phyloP scores from a whole-genome alignment of 2,329 filamentous ascomycete genomes.

The Apiospora sp. region DNA sequence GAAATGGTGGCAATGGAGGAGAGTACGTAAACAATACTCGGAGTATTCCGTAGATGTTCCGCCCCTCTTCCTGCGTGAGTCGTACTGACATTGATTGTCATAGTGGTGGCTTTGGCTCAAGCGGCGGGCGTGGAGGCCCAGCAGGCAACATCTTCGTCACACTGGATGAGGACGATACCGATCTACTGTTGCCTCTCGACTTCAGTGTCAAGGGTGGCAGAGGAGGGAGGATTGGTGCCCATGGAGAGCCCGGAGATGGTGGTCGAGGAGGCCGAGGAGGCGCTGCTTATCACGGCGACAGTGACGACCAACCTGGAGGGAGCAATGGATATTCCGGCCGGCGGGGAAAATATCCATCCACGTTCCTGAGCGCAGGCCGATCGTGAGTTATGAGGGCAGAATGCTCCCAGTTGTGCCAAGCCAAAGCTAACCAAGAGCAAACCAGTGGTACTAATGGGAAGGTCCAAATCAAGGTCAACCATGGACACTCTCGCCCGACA shows the following conservation, averaged over 20 bases:
- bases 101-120: not conserved
- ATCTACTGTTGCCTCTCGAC: not conserved
- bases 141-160: not conserved
- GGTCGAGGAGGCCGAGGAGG: not conserved
- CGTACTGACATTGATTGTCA: not conserved
- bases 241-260: not conserved
- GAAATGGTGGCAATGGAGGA: not conserved
- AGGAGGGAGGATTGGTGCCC: not conserved
- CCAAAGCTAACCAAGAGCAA: not conserved
- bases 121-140: not conserved
- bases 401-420: too few relatives aligned
- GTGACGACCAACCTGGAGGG: not conserved
- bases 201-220: not conserved
- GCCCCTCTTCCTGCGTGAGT: not conserved
- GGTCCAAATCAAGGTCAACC: not conserved
- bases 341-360: not conserved
- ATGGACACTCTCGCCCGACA: not conserved
- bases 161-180: not conserved
- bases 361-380: not conserved
- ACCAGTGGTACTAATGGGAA: not conserved
- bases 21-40: not conserved
- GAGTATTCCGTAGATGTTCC: not conserved
- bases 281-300: not conserved
- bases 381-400: not conserved
- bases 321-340: not conserved